Conservation (phyloP, 768 basidiomycete genomes). For the Hortiboletus campestris region DNA sequence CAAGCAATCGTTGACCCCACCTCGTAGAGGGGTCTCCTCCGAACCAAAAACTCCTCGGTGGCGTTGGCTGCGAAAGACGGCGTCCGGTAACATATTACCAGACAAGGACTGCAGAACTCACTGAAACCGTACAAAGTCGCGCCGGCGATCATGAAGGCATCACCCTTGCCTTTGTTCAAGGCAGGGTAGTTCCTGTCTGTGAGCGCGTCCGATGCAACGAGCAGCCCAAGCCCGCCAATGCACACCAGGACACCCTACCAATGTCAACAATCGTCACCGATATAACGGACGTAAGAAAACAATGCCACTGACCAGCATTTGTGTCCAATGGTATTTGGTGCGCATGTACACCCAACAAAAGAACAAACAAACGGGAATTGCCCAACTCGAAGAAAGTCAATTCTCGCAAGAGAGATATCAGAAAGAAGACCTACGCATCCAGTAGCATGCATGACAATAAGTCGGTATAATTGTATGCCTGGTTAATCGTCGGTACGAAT, state of each 20-base stretch:
- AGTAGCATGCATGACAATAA: conserved; percentile 90
- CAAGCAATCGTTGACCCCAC: conserved; percentile 26
- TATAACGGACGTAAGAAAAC: not conserved
- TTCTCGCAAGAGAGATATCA: not conserved
- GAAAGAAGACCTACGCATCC: conserved; percentile 58
- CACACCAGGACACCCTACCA: conserved; percentile 70
- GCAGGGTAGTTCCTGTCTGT: conserved; percentile 76
- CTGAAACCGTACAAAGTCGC: conserved; percentile 86
- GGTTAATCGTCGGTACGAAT: not conserved
- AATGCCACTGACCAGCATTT: conserved; percentile 56
- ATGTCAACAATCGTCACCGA: not conserved
- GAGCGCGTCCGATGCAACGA: conserved; percentile 75
- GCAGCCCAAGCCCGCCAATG: conserved; percentile 71
- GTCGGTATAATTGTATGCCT: conserved; percentile 86
- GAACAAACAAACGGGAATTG: conserved; percentile 82
- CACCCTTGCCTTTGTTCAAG: conserved; percentile 67
- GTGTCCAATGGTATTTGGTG: conserved; percentile 79
- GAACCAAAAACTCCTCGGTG: conserved; percentile 85
- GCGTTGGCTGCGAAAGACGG: conserved; percentile 61
- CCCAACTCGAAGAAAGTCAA: conserved; percentile 54
- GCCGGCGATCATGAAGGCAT: conserved; percentile 83
- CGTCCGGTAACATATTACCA: not conserved
- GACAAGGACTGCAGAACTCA: conserved; percentile 36
- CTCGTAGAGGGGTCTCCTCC: conserved; percentile 77
- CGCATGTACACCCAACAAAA: conserved; percentile 85